Conservation (phyloP, 768 basidiomycete species). For the Calocybe gangraenosa region DNA sequence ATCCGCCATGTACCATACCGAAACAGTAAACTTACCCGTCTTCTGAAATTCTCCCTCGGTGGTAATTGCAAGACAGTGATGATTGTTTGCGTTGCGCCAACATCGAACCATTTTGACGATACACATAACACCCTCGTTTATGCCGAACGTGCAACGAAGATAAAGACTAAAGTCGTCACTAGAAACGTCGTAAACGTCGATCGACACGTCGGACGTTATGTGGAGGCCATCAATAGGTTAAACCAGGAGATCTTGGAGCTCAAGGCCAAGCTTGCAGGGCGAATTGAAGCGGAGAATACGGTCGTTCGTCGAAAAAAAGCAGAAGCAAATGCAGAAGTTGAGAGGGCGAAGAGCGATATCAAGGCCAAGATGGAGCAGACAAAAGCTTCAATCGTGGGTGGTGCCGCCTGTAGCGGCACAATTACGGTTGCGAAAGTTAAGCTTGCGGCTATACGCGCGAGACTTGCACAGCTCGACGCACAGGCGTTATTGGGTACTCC, state of each 20-base stretch:
- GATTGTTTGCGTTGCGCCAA: constrained; percentile 97
- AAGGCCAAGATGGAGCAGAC: constrained; percentile 68
- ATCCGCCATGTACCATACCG: constrained; percentile 92
- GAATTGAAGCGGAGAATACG: constrained; percentile 58
- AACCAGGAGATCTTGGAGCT: constrained; percentile 81
- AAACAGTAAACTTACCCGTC: constrained; percentile 95
- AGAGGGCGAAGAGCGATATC: constrained; percentile 70
- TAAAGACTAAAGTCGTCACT: constrained; percentile 96
- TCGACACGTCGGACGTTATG: constrained; percentile 92
- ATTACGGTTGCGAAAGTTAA: constrained; percentile 67
- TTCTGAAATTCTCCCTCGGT: constrained; percentile 96
- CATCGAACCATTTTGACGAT: constrained; percentile 94
- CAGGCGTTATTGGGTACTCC: constrained; percentile 34
- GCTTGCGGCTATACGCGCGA: constrained; percentile 55
- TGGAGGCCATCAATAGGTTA: constrained; percentile 89
- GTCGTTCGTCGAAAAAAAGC: constrained; percentile 59
- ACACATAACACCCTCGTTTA: constrained; percentile 98
- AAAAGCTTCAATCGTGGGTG: constrained; percentile 66
- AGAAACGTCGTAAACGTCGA: constrained; percentile 94
- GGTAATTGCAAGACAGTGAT: constrained; percentile 99
- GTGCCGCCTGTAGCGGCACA: constrained; percentile 69
- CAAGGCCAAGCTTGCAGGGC: constrained; percentile 79
- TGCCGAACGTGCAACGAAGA: constrained; percentile 96
- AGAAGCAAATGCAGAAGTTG: constrained; percentile 73
- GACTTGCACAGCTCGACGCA: constrained; percentile 54